phyloP scores from a whole-genome alignment of 805 yeast genomes.

The Hyphopichia homilentoma region DNA sequence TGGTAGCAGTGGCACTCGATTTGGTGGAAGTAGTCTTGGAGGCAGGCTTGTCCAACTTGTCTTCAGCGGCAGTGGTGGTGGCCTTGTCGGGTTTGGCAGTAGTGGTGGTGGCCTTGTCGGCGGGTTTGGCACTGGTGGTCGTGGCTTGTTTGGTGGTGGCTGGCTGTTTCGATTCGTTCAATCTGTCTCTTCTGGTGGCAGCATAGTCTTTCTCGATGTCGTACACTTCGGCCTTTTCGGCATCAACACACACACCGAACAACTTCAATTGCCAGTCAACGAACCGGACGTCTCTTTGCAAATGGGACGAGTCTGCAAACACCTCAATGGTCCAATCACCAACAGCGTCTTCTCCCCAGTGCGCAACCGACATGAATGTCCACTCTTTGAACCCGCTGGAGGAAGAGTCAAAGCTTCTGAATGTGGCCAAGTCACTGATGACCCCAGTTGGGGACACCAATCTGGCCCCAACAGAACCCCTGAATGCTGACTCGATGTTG shows the following conservation, averaged over 20 bases:
- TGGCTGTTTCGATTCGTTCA: slow-evolving; percentile 10
- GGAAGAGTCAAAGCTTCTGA: slow-evolving; percentile 56
- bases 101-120: slow-evolving; percentile 2
- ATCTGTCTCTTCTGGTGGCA: slow-evolving; percentile 27
- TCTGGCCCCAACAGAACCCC: slow-evolving; percentile 69
- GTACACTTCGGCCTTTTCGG: slow-evolving; percentile 55
- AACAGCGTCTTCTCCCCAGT: slow-evolving; percentile 82
- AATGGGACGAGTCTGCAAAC: slow-evolving; percentile 26
- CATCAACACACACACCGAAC: slow-evolving; percentile 77
- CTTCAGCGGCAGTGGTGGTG: slow-evolving; percentile 3
- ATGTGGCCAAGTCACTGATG: slow-evolving; percentile 67
- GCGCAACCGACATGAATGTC: slow-evolving; percentile 97
- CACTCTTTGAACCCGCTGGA: slow-evolving; percentile 66
- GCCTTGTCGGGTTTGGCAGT: slow-evolving; percentile 7
- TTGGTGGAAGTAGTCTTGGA: slow-evolving; percentile 1
- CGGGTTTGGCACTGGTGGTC: slow-evolving; percentile 5
- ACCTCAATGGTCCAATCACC: slow-evolving; percentile 85
- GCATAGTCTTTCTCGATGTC: slow-evolving; percentile 49
- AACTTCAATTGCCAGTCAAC: slow-evolving; percentile 72
- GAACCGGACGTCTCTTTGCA: slow-evolving; percentile 36
- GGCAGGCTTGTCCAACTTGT: slow-evolving; percentile 2
- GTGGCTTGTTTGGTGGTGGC: background rate
- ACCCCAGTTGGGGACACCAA: slow-evolving; percentile 76
- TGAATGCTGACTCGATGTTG: slow-evolving; percentile 54
- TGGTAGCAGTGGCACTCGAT: slow-evolving; percentile 2